phyloP scores from a whole-genome alignment of 2,329 filamentous ascomycete genomes.

The Xylaria sp. region DNA sequence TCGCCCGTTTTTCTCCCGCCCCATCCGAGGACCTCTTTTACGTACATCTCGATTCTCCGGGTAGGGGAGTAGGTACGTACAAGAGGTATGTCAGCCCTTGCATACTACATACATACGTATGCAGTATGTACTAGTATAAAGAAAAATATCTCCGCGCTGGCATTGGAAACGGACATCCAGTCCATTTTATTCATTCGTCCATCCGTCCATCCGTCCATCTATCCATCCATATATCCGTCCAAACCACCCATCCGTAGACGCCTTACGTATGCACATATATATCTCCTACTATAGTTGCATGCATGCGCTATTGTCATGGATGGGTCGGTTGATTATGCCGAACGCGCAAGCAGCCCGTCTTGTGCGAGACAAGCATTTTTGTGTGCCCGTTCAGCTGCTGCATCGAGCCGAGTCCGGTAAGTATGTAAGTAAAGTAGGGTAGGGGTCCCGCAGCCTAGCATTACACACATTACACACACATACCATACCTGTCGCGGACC shows the following conservation, averaged over 20 bases:
- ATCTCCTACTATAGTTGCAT: not conserved
- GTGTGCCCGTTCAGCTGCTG: too few relatives aligned
- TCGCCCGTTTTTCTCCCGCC: constrained; percentile 2
- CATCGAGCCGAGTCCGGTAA: too few relatives aligned
- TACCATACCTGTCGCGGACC: not conserved
- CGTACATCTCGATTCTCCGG: not conserved
- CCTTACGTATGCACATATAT: not conserved
- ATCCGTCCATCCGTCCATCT: too few relatives aligned
- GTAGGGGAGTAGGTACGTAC: not conserved
- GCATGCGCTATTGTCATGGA: not conserved
- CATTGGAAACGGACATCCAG: too few relatives aligned
- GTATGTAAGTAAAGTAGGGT: too few relatives aligned
- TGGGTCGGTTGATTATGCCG: not conserved
- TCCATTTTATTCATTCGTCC: too few relatives aligned
- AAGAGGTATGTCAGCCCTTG: not conserved
- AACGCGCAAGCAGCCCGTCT: not conserved
- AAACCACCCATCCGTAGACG: too few relatives aligned
- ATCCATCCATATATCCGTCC: too few relatives aligned
- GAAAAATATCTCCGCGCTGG: too few relatives aligned
- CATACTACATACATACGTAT: not conserved
- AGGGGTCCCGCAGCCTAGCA: not conserved
- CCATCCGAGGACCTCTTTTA: constrained; percentile 11
- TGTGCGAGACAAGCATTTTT: not conserved
- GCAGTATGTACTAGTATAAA: too few relatives aligned
- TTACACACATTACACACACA: not conserved